Evolutionary conservation across 257 asterid species (phyloP).

Genomic region (Apocynum venetum): DNA sequence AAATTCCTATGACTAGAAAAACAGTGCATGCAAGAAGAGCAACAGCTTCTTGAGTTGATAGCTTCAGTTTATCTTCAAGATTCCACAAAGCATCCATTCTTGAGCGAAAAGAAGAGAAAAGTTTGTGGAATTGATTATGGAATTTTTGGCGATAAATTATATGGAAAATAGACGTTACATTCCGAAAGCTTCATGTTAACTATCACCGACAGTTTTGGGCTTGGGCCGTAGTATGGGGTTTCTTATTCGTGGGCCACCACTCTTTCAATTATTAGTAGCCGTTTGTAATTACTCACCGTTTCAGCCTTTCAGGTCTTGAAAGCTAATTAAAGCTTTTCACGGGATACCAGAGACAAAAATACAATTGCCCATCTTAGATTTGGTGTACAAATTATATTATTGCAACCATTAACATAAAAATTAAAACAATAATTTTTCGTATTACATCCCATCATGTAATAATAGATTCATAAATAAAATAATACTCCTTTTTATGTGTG

Average conservation of each 20-base stretch:
- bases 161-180: conserved; percentile 5
- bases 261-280: conserved; percentile 17
- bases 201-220: conserved; percentile 19
- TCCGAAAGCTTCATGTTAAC: conserved; percentile 11
- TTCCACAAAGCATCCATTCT: conserved; percentile 63
- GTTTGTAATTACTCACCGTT: conserved; percentile 29
- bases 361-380: neutral
- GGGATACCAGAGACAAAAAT: neutral
- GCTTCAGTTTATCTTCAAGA: conserved; percentile 56
- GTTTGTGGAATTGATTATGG: neutral
- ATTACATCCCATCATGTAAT: no score
- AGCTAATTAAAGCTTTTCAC: conserved; percentile 12
- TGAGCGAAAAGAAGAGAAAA: neutral
- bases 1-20: conserved; percentile 28
- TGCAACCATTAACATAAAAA: no score
- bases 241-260: conserved; percentile 16
- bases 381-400: no score
- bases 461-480: no score
- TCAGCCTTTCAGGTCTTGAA: neutral
- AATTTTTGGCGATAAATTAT: neutral
- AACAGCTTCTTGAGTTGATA: conserved; percentile 47
- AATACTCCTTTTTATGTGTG: no score
- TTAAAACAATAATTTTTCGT: no score
- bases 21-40: conserved; percentile 48
- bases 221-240: conserved; percentile 6